Evolutionary conservation across 345 rosid species (phyloP).

Genomic region (Odontarrhena argentea): DNA sequence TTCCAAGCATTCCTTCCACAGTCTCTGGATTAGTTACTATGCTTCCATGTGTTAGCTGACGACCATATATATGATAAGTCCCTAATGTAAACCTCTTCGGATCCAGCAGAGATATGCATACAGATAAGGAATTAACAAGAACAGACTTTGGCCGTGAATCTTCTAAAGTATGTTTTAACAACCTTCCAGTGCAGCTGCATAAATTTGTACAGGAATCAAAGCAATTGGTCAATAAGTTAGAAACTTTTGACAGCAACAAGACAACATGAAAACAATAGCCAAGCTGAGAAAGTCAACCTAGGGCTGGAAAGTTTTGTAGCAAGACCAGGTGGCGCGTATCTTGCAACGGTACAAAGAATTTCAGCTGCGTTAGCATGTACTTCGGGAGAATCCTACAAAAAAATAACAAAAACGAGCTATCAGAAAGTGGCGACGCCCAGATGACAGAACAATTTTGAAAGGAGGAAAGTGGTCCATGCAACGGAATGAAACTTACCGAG

Average conservation of each 20-base stretch:
- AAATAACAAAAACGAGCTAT: slow-evolving; percentile 18
- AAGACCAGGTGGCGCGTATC: slow-evolving; percentile 84
- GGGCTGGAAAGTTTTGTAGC: slow-evolving; percentile 80
- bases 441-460: slow-evolving; percentile 2
- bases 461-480: slow-evolving; percentile 11
- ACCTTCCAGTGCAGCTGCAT: slow-evolving; percentile 78
- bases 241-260: slow-evolving; percentile 14
- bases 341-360: slow-evolving; percentile 78
- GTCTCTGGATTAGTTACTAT: slow-evolving; percentile 66
- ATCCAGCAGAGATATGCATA: slow-evolving; percentile 90
- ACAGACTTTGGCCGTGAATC: slow-evolving; percentile 85
- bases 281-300: slow-evolving; percentile 46
- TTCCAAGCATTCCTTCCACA: slow-evolving; percentile 85
- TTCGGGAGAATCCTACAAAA: slow-evolving; percentile 76
- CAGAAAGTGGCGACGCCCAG: slow-evolving; percentile 7
- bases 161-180: slow-evolving; percentile 82
- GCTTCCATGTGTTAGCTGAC: slow-evolving; percentile 66
- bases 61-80: slow-evolving; percentile 59
- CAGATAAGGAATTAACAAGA: slow-evolving; percentile 80
- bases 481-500: slow-evolving; percentile 60
- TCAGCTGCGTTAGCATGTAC: slow-evolving; percentile 97
- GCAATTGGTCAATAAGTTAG: slow-evolving; percentile 3
- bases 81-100: slow-evolving; percentile 78
- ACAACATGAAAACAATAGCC: slow-evolving; percentile 23
- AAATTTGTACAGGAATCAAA: slow-evolving; percentile 21